phyloP scores from a whole-genome alignment of 192 early-diverging fungal genomes.

The Backusella australiensis region DNA sequence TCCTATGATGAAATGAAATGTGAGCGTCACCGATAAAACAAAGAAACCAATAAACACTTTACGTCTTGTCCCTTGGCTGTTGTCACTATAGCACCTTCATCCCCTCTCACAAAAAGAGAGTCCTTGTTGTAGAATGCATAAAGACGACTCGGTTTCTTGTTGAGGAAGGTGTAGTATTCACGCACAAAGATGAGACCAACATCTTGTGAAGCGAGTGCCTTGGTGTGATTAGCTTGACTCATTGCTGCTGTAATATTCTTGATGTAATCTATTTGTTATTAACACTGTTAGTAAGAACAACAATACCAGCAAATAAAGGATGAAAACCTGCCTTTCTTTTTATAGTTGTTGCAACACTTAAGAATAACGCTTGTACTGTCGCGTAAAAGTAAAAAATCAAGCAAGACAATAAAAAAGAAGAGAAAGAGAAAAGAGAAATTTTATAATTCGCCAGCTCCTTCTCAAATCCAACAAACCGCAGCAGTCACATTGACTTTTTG shows the following conservation, averaged over 20 bases:
- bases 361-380: background rate
- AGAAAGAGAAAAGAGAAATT: background rate
- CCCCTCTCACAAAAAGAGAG: conserved; percentile 79
- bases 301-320: background rate
- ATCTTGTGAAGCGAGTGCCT: conserved; percentile 48
- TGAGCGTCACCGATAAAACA: background rate
- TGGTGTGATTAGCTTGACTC: background rate
- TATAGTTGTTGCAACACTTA: background rate
- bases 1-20: conserved; percentile 51
- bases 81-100: conserved; percentile 70
- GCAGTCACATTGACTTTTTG: too few relatives aligned
- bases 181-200: conserved; percentile 94
- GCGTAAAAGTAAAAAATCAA: conserved; percentile 7
- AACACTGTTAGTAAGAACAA: background rate
- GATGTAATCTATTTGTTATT: background rate
- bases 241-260: background rate
- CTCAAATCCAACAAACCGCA: too few relatives aligned
- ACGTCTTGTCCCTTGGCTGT: conserved; percentile 74
- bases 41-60: conserved; percentile 17
- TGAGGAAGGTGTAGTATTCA: conserved; percentile 92
- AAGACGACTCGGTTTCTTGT: conserved; percentile 75
- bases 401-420: background rate
- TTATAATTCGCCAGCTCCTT: background rate
- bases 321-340: background rate
- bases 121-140: conserved; percentile 89